Base-by-base conservation (phyloP, 768 basidiomycete genomes). In the Boletales sp. region DNA sequence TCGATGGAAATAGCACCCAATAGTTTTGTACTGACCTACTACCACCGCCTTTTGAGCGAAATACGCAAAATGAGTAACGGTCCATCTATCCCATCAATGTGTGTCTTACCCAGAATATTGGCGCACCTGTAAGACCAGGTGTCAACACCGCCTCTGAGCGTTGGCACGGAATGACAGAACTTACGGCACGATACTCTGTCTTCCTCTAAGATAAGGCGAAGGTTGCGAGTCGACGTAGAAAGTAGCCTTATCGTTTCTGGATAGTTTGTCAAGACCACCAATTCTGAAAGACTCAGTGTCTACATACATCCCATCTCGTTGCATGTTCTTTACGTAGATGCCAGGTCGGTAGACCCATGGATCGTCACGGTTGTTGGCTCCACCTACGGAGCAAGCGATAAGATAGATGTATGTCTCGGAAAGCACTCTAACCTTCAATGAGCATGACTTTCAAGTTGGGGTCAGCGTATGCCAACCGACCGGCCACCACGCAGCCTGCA, bases 291-390 rank as follows among this genome's bases (percentile, higher is more conserved):
- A 8, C n/a, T 11, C 13, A 14, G 27, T 30, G 39, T 14, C 24
- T n/a, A 61, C 81, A 55, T 66, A 84, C 83, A 84, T 69, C 61
- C 83, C 83, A 57, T 85, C 77, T 5, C 71, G 71, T 63, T 85
- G 83, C 85, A 87, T 87, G 65, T 87, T 87, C 65, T 70, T 78
- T 46, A 83, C 82, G 52, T 75, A 84, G 59, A 86, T 84, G 58
- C 84, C 84, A 40, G 83, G 83, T 36, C 81, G 71, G 64, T 86
- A 86, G 43, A 87, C 85, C 84, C 83, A 86, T 39, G 84, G 84
- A 53, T 86, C 84, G 56, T 85, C 83, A 13, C 81, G 73, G 68
- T 86, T 86, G 72, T 85, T 85, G 17, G 81, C 80, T 50, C 84
- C 83, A 47, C 74, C 83, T 84, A 30, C 24, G 39, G 19, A 21